Percentiles rank a stretch among this genome's conserved stretches.
phyloP scores from a whole-genome alignment of 768 basidiomycete genomes.

The Mycena kentingensis region DNA sequence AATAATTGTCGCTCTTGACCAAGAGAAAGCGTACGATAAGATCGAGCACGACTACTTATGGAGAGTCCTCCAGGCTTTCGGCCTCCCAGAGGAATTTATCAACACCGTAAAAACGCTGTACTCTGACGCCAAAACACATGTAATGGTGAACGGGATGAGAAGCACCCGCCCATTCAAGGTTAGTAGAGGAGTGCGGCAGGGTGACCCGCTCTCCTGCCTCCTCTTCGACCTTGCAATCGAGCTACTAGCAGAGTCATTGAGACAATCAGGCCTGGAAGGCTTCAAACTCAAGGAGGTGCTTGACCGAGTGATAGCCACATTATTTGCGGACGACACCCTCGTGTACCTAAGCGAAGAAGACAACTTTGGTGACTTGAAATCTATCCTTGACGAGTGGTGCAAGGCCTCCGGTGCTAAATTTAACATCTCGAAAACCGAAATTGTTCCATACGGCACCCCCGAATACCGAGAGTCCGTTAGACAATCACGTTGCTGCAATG shows the following conservation, averaged over 20 bases:
- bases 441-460: constrained; percentile 26
- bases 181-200: constrained; percentile 31
- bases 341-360: constrained; percentile 14
- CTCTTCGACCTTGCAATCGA: too few relatives aligned
- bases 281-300: too few relatives aligned
- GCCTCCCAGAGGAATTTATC: constrained; percentile 15
- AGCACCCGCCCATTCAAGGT: constrained; percentile 21
- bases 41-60: too few relatives aligned
- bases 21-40: too few relatives aligned
- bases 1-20: too few relatives aligned
- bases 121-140: constrained; percentile 12
- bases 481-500: not conserved
- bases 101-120: constrained; percentile 26
- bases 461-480: not conserved
- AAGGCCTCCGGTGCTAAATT: not conserved
- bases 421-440: constrained; percentile 22
- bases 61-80: constrained; percentile 1
- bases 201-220: constrained; percentile 32
- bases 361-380: constrained; percentile 1
- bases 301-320: constrained; percentile 10
- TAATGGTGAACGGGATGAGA: constrained; percentile 27
- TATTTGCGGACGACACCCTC: constrained; percentile 29
- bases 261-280: too few relatives aligned
- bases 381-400: constrained; percentile 13
- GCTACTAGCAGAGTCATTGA: too few relatives aligned